phyloP scores from a whole-genome alignment of 208 protist species.

The Wallacemonas sp. region DNA sequence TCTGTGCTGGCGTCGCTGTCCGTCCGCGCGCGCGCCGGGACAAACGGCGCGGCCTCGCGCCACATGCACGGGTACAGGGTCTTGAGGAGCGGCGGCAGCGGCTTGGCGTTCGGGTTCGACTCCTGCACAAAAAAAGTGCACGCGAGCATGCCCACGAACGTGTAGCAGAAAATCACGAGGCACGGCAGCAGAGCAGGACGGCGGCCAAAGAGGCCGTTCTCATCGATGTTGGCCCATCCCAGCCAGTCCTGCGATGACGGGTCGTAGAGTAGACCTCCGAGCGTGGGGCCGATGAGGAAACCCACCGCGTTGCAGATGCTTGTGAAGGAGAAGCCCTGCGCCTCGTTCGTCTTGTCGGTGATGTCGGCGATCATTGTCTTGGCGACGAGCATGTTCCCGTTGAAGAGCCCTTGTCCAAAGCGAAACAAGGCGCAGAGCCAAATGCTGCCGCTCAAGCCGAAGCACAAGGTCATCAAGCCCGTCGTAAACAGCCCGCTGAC shows the following conservation, averaged over 20 bases:
- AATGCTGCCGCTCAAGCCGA: slow-evolving; percentile 62
- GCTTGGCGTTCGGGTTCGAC: slow-evolving; percentile 23
- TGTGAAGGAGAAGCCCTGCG: slow-evolving; percentile 95
- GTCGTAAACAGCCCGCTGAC: slow-evolving; percentile 44
- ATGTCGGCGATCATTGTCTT: slow-evolving; percentile 82
- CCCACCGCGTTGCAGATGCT: slow-evolving; percentile 87
- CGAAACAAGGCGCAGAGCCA: slow-evolving; percentile 52
- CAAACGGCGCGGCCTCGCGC: not conserved
- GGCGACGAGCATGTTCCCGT: slow-evolving; percentile 76
- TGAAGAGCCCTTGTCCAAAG: slow-evolving; percentile 75
- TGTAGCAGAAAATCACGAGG: slow-evolving; percentile 40
- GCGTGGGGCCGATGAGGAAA: slow-evolving; percentile 55
- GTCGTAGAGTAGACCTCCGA: slow-evolving; percentile 72
- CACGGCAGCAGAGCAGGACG: slow-evolving; percentile 61
- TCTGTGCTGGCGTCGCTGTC: not conserved
- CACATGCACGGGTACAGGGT: slow-evolving; percentile 26
- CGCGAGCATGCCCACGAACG: slow-evolving; percentile 26
- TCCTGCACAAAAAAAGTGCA: slow-evolving; percentile 38
- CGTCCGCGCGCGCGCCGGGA: slow-evolving; percentile 3
- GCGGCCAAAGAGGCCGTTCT: slow-evolving; percentile 26
- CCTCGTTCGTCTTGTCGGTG: slow-evolving; percentile 70
- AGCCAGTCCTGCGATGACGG: slow-evolving; percentile 38
- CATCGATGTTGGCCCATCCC: slow-evolving; percentile 28
- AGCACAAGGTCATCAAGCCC: slow-evolving; percentile 55
- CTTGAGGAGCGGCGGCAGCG: slow-evolving; percentile 8